A percentile compares a stretch with the other conserved stretches of the same genome.
Evolutionary conservation across 2,329 filamentous ascomycete genomes (phyloP).

Genomic region (Calonectria pauciramosa): DNA sequence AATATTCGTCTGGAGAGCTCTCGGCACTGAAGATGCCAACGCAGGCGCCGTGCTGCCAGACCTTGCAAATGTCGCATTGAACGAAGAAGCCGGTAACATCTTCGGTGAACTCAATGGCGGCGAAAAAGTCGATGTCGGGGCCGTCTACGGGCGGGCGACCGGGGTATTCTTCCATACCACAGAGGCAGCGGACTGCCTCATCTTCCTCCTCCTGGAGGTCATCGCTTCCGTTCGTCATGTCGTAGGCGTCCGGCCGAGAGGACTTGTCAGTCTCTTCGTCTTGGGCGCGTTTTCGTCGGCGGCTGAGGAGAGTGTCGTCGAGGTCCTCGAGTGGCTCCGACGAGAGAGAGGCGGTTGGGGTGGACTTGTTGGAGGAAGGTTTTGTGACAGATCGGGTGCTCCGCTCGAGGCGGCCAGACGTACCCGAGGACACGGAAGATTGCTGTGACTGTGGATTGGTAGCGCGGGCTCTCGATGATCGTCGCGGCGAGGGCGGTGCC

Average conservation of each 20-base stretch:
- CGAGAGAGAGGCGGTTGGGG: conserved; percentile 79
- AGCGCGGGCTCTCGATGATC: conserved; percentile 90
- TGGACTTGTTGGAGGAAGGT: conserved; percentile 81
- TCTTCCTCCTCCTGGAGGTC: conserved; percentile 85
- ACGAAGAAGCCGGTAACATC: conserved; percentile 96
- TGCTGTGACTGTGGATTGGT: conserved; percentile 82
- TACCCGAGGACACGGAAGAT: conserved; percentile 84
- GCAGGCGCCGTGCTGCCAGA: conserved; percentile 98
- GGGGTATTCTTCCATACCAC: conserved; percentile 94
- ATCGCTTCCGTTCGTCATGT: conserved; percentile 74
- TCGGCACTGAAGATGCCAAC: conserved; percentile 97
- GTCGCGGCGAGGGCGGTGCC: conserved; percentile 80
- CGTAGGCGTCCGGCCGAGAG: conserved; percentile 57
- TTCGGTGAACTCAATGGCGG: conserved; percentile 77
- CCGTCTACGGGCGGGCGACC: conserved; percentile 79
- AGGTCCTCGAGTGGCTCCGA: conserved; percentile 77
- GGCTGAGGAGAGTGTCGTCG: conserved; percentile 79
- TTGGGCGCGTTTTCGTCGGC: conserved; percentile 83
- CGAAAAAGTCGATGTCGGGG: conserved; percentile 69
- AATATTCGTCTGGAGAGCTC: conserved; percentile 95
- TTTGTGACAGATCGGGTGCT: conserved; percentile 80
- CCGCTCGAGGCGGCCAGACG: conserved; percentile 82
- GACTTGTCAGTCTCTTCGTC: conserved; percentile 69
- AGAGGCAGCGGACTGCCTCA: conserved; percentile 95
- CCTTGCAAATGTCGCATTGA: conserved; percentile 97